Evolutionary conservation across 1,139 yeast species (phyloP).

Genomic region (Yamadazyma songkhlaensis): DNA sequence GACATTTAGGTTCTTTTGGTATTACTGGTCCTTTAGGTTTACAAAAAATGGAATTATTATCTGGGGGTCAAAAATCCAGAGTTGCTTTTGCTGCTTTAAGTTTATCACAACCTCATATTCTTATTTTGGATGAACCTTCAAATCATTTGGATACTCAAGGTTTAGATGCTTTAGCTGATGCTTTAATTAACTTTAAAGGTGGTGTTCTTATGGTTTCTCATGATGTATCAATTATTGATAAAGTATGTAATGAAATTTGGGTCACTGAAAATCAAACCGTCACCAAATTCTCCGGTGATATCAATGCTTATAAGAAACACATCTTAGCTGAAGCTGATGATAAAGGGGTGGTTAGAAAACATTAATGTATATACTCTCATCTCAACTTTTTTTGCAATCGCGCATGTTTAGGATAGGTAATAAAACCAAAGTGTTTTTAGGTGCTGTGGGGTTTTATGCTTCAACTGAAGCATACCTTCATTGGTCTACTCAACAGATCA

Average conservation of each 20-base stretch:
- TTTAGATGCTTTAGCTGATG: constrained; percentile 91
- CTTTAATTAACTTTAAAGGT: constrained; percentile 83
- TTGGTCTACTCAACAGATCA: constrained; percentile 51
- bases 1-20: constrained; percentile 96
- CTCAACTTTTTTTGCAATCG: constrained; percentile 1
- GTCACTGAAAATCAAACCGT: constrained; percentile 86
- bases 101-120: constrained; percentile 85
- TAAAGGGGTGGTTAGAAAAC: constrained; percentile 87
- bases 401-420: constrained; percentile 3
- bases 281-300: constrained; percentile 75
- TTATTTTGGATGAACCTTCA: constrained; percentile 96
- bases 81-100: constrained; percentile 97
- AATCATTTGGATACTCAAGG: constrained; percentile 98
- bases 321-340: constrained; percentile 74
- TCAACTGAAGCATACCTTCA: constrained; percentile 67
- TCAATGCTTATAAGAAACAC: constrained; percentile 85
- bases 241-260: constrained; percentile 93
- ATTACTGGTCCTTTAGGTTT: constrained; percentile 92
- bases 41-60: constrained; percentile 83
- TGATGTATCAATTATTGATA: constrained; percentile 86
- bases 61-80: constrained; percentile 98
- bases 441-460: constrained; percentile 47
- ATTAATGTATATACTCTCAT: constrained; percentile 29
- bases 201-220: constrained; percentile 98
- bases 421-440: constrained; percentile 2